Evolutionary conservation across 1,284 basidiomycete genomes (phyloP), one percentile per base, ranked within the genome.

Genomic region (Vanrija sp.): DNA sequence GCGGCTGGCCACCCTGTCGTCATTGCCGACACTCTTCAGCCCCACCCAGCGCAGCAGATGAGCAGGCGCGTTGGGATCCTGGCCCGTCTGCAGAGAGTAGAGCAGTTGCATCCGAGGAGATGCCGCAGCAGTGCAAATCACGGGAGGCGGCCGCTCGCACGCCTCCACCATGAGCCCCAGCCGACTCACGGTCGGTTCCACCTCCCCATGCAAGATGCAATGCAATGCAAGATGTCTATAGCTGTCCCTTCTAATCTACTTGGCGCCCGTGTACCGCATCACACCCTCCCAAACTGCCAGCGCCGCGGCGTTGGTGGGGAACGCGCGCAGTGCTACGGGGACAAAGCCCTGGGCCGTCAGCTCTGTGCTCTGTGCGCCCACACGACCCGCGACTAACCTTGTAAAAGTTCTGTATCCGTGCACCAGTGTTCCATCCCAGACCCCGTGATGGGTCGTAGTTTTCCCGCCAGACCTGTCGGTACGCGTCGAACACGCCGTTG

Each of bases 251-350:
- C 38, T 39, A 15, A n/a, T 39, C 31, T 46, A 46, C 45, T 31
- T 46, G 10, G 20, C 31, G 19, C 38, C 52, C 51, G 47, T 5
- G 10, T 31, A 70, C 31, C 72, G 54, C 75, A 76, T 76, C 4
- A 73, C 68, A 3, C 62, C 69, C 54, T 76, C 75, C 72, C 73
- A 76, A 4, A 76, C 75, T 3, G 71, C 68, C 38, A 76, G 57
- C 9, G 75, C 75, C 6, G 75, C 72, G 5, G 75, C 75, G 51
- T 76, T 76, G 0, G 73, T 75, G 1, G 75, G 75, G 59, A 75
- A 75, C 2, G 75, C 75, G 23, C 75, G 54, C 9, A 76, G 54
- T 1, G 69, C 69, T 22, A 75, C 73, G 6, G 75, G 75, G 1
- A 75, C 65, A 39, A 73, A 71, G 9, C 75, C 75, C 72, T 75